These are phyloP conservation scores for Secale cereale DNA, from an alignment of 176 grass and related monocot genomes.

Conservation along the genomic window DNA sequence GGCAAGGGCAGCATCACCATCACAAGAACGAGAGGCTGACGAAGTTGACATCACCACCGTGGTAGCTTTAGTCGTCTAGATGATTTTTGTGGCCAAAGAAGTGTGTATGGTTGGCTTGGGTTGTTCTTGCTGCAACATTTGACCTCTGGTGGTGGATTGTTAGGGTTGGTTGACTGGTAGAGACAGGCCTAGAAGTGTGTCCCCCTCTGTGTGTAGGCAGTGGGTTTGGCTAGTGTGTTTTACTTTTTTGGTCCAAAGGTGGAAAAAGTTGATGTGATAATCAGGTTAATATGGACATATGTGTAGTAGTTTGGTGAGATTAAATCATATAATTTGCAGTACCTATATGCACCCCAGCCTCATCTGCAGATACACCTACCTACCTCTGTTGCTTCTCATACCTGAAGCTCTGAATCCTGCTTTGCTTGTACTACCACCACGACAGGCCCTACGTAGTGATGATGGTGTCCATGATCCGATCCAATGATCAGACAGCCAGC, in stretches of 20 bases:
- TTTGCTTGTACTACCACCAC: background rate
- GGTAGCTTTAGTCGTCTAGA: background rate
- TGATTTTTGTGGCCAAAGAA: background rate
- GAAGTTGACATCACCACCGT: background rate
- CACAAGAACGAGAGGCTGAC: conserved; percentile 66
- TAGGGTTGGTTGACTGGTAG: background rate
- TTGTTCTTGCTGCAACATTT: conserved; percentile 18
- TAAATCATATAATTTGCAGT: background rate
- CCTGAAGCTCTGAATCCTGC: background rate
- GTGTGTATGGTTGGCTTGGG: background rate
- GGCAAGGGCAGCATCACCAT: conserved; percentile 92
- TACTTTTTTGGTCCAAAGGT: background rate
- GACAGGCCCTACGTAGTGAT: background rate
- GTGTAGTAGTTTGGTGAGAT: background rate
- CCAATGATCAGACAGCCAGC: background rate
- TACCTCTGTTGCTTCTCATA: background rate
- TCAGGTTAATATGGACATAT: background rate
- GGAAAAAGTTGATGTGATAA: background rate
- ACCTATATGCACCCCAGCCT: background rate
- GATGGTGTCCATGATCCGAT: background rate
- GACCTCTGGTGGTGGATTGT: background rate
- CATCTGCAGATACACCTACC: background rate
- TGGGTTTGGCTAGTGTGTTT: background rate
- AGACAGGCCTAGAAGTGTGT: background rate
- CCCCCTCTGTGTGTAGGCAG: background rate